phyloP scores from a whole-genome alignment of 2,329 filamentous ascomycete genomes.

The Stagonosporopsis rhizophila region DNA sequence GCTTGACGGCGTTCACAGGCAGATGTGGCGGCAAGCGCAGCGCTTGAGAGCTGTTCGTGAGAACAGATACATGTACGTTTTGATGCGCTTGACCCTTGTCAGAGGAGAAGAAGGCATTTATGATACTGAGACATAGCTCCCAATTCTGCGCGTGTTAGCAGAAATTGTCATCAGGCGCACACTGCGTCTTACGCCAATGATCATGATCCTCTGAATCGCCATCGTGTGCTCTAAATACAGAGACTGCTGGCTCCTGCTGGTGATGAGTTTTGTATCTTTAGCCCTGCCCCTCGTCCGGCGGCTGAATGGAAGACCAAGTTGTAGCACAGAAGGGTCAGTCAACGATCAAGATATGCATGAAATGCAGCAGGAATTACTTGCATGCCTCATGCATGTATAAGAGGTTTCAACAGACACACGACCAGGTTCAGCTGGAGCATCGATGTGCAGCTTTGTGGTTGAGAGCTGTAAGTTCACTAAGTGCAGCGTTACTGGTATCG shows the following conservation, averaged over 20 bases:
- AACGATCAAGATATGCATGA: not conserved
- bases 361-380: not conserved
- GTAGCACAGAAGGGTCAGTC: conserved; percentile 9
- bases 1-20: conserved; percentile 17
- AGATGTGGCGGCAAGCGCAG: conserved; percentile 27
- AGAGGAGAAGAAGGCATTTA: conserved; percentile 28
- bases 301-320: conserved; percentile 31
- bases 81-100: not conserved
- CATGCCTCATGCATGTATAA: not conserved
- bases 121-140: conserved; percentile 32
- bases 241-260: not conserved
- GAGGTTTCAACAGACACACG: not conserved
- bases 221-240: conserved; percentile 4
- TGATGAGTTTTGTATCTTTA: not conserved
- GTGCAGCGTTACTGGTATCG: not conserved
- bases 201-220: conserved; percentile 32
- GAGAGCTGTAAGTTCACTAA: not conserved
- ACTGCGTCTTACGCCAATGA: conserved; percentile 34
- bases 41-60: conserved; percentile 37
- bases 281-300: conserved; percentile 20
- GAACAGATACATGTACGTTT: conserved; percentile 28
- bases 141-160: conserved; percentile 33
- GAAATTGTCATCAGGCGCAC: not conserved
- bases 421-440: not conserved
- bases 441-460: not conserved